phyloP scores from a whole-genome alignment of 139 green algal genomes.

The Asterochloris sp. region DNA sequence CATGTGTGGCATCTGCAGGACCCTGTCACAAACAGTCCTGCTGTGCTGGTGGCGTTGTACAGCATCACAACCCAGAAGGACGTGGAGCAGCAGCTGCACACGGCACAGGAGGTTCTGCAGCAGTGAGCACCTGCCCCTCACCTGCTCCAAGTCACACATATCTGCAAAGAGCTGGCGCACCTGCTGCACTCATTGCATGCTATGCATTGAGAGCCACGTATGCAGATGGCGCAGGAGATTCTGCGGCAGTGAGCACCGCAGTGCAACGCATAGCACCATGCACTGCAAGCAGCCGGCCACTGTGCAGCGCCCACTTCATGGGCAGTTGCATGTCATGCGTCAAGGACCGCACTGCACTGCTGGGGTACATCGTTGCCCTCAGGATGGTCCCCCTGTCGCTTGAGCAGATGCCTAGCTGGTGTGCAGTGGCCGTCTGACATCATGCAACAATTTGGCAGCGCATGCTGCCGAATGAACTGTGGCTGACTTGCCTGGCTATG shows the following conservation, averaged over 20 bases:
- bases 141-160: neutral
- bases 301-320: neutral
- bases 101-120: neutral
- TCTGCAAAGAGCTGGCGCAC: neutral
- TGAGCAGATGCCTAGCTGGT: conserved; percentile 18
- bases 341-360: no score
- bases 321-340: no score
- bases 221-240: neutral
- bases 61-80: conserved; percentile 16
- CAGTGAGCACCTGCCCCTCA: neutral
- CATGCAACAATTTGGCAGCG: no score
- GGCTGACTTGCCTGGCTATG: no score
- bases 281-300: neutral
- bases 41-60: conserved; percentile 8
- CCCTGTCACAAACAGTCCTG: neutral
- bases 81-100: conserved; percentile 9
- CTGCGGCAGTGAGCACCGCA: neutral
- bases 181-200: neutral
- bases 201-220: neutral
- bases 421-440: no score
- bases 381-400: conserved; percentile 41
- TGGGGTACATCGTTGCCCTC: neutral
- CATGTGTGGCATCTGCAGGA: conserved; percentile 1
- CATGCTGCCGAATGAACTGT: no score
- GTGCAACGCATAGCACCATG: neutral